phyloP scores from a whole-genome alignment of 768 basidiomycete species.

The Brasilioporus rufonigricans region DNA sequence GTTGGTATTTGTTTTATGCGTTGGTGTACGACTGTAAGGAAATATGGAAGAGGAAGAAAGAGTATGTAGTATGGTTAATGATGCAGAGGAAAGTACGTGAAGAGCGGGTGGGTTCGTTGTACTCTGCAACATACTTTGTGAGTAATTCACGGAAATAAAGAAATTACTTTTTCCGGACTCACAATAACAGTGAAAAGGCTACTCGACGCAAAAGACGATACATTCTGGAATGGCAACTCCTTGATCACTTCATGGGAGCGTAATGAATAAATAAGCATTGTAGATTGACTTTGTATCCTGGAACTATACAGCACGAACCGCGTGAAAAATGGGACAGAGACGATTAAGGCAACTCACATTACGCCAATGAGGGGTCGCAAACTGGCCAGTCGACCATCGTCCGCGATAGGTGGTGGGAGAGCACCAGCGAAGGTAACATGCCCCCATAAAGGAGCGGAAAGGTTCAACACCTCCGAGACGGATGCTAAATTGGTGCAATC shows the following conservation, averaged over 20 bases:
- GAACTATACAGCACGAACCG: slow-evolving; percentile 19
- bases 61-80: slow-evolving; percentile 47
- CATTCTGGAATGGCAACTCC: slow-evolving; percentile 41
- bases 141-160: background rate
- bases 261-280: slow-evolving; percentile 43
- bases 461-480: slow-evolving; percentile 52
- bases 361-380: slow-evolving; percentile 36
- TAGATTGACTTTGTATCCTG: slow-evolving; percentile 19
- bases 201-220: slow-evolving; percentile 45
- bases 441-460: slow-evolving; percentile 38
- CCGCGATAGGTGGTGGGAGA: slow-evolving; percentile 32
- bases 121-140: slow-evolving; percentile 39
- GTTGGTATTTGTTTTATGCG: slow-evolving; percentile 33
- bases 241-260: slow-evolving; percentile 50
- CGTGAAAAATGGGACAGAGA: slow-evolving; percentile 2
- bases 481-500: slow-evolving; percentile 53
- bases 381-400: slow-evolving; percentile 31
- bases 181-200: slow-evolving; percentile 56
- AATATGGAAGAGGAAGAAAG: slow-evolving; percentile 48
- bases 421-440: slow-evolving; percentile 39
- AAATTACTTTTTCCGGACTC: slow-evolving; percentile 25
- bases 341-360: slow-evolving; percentile 26
- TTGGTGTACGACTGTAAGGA: slow-evolving; percentile 40
- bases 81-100: slow-evolving; percentile 54
- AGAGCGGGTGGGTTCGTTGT: slow-evolving; percentile 53